Evolutionary conservation across 345 rosid species (phyloP).

Genomic region (Boechera stricta): DNA sequence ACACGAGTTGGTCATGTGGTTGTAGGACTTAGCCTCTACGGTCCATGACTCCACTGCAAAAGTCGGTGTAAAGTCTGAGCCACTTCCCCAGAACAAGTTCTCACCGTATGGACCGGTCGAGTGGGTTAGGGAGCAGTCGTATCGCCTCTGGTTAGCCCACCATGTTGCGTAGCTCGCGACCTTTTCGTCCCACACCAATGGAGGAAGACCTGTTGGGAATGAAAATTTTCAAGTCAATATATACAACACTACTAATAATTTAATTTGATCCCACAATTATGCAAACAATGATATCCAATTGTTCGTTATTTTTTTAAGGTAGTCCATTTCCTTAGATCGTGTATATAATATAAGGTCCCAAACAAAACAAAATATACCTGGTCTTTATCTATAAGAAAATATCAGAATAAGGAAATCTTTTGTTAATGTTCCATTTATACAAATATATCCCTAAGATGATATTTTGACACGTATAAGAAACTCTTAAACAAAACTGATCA

Average conservation of each 20-base stretch:
- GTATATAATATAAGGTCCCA: background rate
- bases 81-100: conserved; percentile 95
- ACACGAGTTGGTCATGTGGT: conserved; percentile 65
- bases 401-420: background rate
- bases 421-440: too few relatives aligned
- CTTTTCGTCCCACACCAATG: conserved; percentile 61
- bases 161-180: conserved; percentile 57
- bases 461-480: too few relatives aligned
- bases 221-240: background rate
- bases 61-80: conserved; percentile 65
- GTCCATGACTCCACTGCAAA: conserved; percentile 74
- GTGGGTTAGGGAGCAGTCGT: conserved; percentile 71
- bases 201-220: conserved; percentile 51
- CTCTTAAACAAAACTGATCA: too few relatives aligned
- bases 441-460: too few relatives aligned
- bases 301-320: background rate
- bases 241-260: background rate
- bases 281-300: background rate
- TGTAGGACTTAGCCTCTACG: conserved; percentile 61
- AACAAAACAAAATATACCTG: background rate
- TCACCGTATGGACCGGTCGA: conserved; percentile 88
- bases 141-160: conserved; percentile 66
- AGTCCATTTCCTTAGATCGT: background rate
- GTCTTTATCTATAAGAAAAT: background rate
- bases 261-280: background rate